Evolutionary conservation across 345 rosid species (phyloP), one percentile per base, ranked within the genome.

Genomic region (Salix exigua): DNA sequence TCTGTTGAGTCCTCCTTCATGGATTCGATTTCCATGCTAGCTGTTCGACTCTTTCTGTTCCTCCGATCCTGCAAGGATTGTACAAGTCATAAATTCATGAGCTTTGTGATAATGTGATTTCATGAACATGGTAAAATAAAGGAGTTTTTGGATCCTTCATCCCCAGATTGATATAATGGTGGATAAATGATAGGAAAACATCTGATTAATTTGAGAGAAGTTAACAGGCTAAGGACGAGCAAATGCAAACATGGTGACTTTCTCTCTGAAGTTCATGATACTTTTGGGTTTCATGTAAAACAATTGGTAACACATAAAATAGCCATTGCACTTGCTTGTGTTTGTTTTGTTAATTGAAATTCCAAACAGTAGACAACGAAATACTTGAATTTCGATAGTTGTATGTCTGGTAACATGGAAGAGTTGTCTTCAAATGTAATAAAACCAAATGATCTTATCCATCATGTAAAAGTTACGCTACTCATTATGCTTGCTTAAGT

Each of bases 21-120:
- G 51, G 90, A 88, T 78, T 90, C 90, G 1, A 90, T 93, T 71
- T 95, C 99, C 90, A 88, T 86, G 82, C 96, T 88, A 10, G 83
- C 80, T 3, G 93, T 85, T 17, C 87, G 90, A 78, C 93, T 91
- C 82, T 78, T 93, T 75, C 93, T 85, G 78, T 85, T 88, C 84
- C 91, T 93, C 67, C 96, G 86, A 72, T 87, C 97, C 97, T 95
- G 82, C 83, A 74, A 65, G 42, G 75, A 79, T 58, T 71, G n/a
- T 38, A 19, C 10, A 72, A 18, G 38, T 63, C 21, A 40, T 10
- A 10, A 74, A 28, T 62, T 38, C 50, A 63, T 37, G 38, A 21
- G 42, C 40, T 77, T 46, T 31, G 40, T 58, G n/a, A 55, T 51
- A 51, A 17, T 42, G 25, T 35, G 62, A 16, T 2, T 60, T 23